Base-by-base conservation (phyloP, 495 filamentous ascomycete species). In the Staphylotrichum tortipilum region DNA sequence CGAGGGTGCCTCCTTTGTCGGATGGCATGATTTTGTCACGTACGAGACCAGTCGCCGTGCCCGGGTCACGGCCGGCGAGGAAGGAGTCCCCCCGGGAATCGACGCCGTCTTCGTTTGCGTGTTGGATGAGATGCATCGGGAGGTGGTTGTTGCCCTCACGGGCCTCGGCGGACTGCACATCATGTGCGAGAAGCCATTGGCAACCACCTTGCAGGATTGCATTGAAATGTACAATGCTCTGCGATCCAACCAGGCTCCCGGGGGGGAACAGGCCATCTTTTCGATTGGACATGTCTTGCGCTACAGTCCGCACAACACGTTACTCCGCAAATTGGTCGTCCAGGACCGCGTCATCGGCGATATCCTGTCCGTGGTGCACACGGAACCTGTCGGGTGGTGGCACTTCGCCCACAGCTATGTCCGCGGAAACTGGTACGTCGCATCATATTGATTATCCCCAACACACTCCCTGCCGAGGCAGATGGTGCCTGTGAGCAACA, bases 321-420 rank as follows among this genome's bases (percentile, higher is more conserved):
- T 88, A 23, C 76, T 98, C 8, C 79, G 88, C 44, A 81, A 83
- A 53, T 73, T 98, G 3, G 71, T 96, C 3, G 73, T 88, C 3
- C 72, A 82, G 52, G 80, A 91, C 12, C 70, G 73, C 11, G 77
- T 78, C 14, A 81, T 98, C 59, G 92, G 92, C n/a, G 89, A 95
- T 24, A 72, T 95, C 8, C 67, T 94, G 18, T 88, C 83, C 11
- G 71, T 97, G 30, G 86, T 91, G 52, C 92, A 97, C 61, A 88
- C 85, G 1, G 94, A 97, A 65, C 92, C 92, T 0, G 84, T 98
- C 1, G 92, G 92, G 3, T 94, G 84, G 79, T 98, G 88, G 88
- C 92, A 98, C 66, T 98, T 95, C 61, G 72, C 84, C 1, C 92
- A 98, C 68, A 86, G 81, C 56, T 97, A 95, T 57, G 92, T 98